Base-by-base conservation (phyloP, 129 eudicot species). In the Chrysanthemum lavandulifolium region DNA sequence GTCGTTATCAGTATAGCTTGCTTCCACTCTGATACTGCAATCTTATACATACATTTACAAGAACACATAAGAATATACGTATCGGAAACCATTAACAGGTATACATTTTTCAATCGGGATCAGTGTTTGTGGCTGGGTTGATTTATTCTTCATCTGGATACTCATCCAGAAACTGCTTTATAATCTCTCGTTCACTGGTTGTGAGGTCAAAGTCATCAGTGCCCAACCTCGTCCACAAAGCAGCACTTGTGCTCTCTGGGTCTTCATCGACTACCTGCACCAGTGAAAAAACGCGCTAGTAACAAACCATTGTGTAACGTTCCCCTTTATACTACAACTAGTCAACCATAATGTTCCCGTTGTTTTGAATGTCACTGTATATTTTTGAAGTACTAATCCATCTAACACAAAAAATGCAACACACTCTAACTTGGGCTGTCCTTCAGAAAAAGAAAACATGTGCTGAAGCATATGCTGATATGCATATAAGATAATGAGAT, bases 201-300 rank as follows among this genome's bases (percentile, higher is more conserved):
- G 97, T 86, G 31, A 94, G 86, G 64, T 84, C 85, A 73, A 92
- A 88, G 68, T 94, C 96, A 60, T 83, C 93, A 13, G 82, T 76
- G 23, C 79, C 74, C 82, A 94, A 48, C 79, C 96, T 78, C 66
- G 29, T 69, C 82, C 99, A 81, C 69, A 90, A 67, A 63, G 82
- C 84, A 59, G 92, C 87, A 43, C 75, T 76, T 25, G 76, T 61
- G 77, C 93, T 88, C 69, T 74, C 78, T 23, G 94, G 96, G 65
- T 83, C 77, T 48, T 84, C 73, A 58, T 85, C 93, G 13, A 69
- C 60, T 55, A 90, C 96, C 98, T 94, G 88, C 77, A 79, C 18
- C 61, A 43, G 43, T 12, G 21, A 61, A 69, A 74, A 29, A 71
- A 51, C 12, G 12, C 59, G 65, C 11, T 25, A 27, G 48, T 55